phyloP scores from a whole-genome alignment of 305 asterid genomes.

The Caryopteris hybrid region DNA sequence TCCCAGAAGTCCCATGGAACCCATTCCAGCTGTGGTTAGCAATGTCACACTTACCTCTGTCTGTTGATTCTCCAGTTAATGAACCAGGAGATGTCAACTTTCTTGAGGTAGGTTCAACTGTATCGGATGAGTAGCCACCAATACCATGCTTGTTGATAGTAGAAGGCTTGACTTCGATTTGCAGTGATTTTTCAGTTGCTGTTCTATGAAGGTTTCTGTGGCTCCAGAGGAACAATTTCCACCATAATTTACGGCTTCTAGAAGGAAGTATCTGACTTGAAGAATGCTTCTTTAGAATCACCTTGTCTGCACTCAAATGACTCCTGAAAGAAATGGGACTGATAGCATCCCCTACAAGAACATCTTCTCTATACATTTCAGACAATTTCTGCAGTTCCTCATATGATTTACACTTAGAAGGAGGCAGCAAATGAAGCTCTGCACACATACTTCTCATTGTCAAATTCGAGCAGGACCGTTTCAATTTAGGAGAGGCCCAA shows the following conservation, averaged over 20 bases:
- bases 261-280: constrained; percentile 81
- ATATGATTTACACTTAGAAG: constrained; percentile 40
- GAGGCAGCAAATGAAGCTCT: constrained; percentile 25
- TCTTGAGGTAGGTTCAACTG: constrained; percentile 18
- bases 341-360: constrained; percentile 14
- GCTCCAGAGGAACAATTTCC: constrained; percentile 85
- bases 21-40: constrained; percentile 45
- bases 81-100: constrained; percentile 22
- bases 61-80: neutral
- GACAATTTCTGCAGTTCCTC: constrained; percentile 50
- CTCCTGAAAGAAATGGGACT: constrained; percentile 53
- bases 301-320: constrained; percentile 61
- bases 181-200: neutral
- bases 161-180: constrained; percentile 10
- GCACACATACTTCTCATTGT: constrained; percentile 30
- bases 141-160: constrained; percentile 16
- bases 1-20: constrained; percentile 44
- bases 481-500: constrained; percentile 50
- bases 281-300: constrained; percentile 73
- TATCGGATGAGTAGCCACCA: constrained; percentile 33
- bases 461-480: constrained; percentile 70
- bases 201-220: constrained; percentile 54
- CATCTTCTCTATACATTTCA: constrained; percentile 24
- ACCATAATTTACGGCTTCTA: constrained; percentile 65
- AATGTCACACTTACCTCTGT: neutral